A percentile compares a stretch with the other conserved stretches of the same genome.
These are phyloP conservation scores for Alternaria gansuensis DNA, from an alignment of 2,329 filamentous ascomycete species.

Conservation along the genomic window DNA sequence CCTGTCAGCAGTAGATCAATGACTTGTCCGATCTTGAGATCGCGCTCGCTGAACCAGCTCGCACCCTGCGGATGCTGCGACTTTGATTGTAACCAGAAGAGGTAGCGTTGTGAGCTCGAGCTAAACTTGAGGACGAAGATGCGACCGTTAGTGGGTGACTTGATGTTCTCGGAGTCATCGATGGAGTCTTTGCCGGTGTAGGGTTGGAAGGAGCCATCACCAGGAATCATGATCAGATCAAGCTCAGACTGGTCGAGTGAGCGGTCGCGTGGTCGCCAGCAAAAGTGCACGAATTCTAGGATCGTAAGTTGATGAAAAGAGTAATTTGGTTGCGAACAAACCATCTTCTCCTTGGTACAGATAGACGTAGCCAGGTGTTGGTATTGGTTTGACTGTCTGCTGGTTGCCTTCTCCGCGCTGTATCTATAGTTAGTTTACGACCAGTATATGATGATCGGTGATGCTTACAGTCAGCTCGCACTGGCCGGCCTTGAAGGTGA, in stretches of 20 bases:
- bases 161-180: constrained; percentile 66
- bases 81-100: constrained; percentile 97
- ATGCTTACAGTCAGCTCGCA: constrained; percentile 81
- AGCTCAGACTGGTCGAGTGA: constrained; percentile 77
- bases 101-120: constrained; percentile 87
- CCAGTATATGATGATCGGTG: constrained; percentile 23
- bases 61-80: constrained; percentile 74
- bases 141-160: constrained; percentile 77
- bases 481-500: constrained; percentile 95
- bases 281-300: constrained; percentile 89
- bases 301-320: constrained; percentile 23
- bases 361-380: constrained; percentile 86
- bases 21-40: constrained; percentile 86
- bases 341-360: constrained; percentile 87
- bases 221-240: constrained; percentile 92
- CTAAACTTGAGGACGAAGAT: constrained; percentile 93
- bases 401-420: constrained; percentile 39
- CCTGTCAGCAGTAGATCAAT: constrained; percentile 86
- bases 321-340: constrained; percentile 46
- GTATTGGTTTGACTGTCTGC: constrained; percentile 73
- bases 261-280: constrained; percentile 85
- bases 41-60: constrained; percentile 83
- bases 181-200: constrained; percentile 67
- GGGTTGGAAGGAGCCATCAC: constrained; percentile 85
- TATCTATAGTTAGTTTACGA: constrained; percentile 28